These are phyloP conservation scores for Physcomitrellopsis africana DNA, from an alignment of 225 moss, liverwort and hornwort species.

Conservation along the genomic window DNA sequence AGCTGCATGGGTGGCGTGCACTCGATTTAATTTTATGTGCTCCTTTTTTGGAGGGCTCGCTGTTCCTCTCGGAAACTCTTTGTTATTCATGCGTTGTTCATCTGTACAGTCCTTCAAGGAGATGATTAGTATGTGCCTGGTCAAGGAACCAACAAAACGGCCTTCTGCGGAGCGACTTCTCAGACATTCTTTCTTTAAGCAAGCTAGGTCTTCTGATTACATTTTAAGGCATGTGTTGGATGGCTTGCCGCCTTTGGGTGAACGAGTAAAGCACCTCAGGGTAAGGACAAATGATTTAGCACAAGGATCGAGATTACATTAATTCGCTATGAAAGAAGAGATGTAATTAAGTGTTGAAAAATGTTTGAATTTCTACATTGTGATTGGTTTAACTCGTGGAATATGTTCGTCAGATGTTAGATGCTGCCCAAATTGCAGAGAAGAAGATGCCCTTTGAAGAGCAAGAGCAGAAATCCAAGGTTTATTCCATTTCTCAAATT, in stretches of 20 bases:
- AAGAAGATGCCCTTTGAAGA: conserved; percentile 93
- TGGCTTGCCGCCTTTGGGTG: conserved; percentile 76
- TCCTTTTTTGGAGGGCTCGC: too few species aligned
- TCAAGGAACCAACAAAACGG: conserved; percentile 81
- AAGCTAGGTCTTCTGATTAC: conserved; percentile 70
- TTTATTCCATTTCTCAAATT: conserved; percentile 13
- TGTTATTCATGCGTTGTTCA: conserved; percentile 8
- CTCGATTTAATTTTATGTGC: too few species aligned
- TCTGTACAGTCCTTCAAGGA: conserved; percentile 77
- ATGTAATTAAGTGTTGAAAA: not conserved
- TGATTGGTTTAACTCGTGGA: not conserved
- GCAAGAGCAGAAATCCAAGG: conserved; percentile 89
- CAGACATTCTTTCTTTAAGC: conserved; percentile 87
- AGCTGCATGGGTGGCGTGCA: too few species aligned
- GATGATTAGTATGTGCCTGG: conserved; percentile 96
- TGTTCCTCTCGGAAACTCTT: not conserved
- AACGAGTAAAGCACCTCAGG: conserved; percentile 81
- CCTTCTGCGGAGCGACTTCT: conserved; percentile 85
- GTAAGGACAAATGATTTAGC: conserved; percentile 14
- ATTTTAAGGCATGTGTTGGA: conserved; percentile 74
- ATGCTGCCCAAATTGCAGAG: conserved; percentile 82
- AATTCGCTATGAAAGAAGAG: not conserved
- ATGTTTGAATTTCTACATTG: not conserved
- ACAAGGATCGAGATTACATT: not conserved
- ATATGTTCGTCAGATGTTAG: conserved; percentile 53